Evolutionary conservation across 805 yeast genomes (phyloP), one percentile per base, ranked within the genome.

Genomic region (Ogataea paraovalis): DNA sequence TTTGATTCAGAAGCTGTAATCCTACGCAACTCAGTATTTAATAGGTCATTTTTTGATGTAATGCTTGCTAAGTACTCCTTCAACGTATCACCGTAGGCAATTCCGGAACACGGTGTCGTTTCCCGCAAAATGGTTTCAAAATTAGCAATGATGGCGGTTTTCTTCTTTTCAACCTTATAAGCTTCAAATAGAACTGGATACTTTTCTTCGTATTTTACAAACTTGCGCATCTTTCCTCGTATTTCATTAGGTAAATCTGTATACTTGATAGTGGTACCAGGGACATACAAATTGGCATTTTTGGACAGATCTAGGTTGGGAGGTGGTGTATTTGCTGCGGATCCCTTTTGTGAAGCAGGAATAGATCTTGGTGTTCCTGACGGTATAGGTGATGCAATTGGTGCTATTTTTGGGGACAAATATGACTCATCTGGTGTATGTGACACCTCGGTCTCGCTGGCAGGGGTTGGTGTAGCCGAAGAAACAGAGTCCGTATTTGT

Each of bases 171-270:
- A 1, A 75, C 70, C 60, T 89, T 87, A 68, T 88, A 94, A 0
- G 98, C 97, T 39, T 85, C 85, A 43, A 90, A 74, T 14, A 92
- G 70, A 39, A 81, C 69, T 0, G 99, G 99, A 61, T 94, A 92
- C 64, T 89, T 90, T 43, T 85, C 85, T 64, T 92, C 98, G 64
- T 91, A 92, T 63, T 89, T 90, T 47, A 76, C 80, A 59, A 86
- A 87, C 68, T 88, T 91, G 47, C 76, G 75, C 64, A 90, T 66
- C 58, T 83, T 85, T 5, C 81, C 67, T 49, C 77, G 75, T 16
- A 89, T 66, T 4, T 76, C 80, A 2, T 76, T 74, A 0, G 88
- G 80, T 30, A 85, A 61, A 2, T 73, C 74, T n/a, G 69, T 36
- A 8, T 48, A 51, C 30, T 46, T 69, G 6, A 75, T 44, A 37